phyloP scores from a whole-genome alignment of 2,329 filamentous ascomycete genomes.

The Cylindrodendrum hubeiense region DNA sequence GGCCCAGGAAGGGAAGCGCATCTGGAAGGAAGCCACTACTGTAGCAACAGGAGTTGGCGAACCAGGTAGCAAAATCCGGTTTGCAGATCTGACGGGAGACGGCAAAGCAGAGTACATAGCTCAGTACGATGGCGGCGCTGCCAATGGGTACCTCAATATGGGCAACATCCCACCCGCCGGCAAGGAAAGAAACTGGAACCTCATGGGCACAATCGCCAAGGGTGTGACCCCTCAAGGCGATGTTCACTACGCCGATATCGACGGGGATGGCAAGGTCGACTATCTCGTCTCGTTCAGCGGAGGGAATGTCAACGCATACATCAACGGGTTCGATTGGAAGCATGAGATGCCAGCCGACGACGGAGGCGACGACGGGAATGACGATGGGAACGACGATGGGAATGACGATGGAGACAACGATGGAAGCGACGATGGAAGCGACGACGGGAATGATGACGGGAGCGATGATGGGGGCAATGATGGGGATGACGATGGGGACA shows the following conservation, averaged over 20 bases:
- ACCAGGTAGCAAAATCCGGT: constrained; percentile 21
- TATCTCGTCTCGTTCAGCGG: constrained; percentile 27
- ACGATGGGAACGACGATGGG: no score
- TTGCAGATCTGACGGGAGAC: constrained; percentile 29
- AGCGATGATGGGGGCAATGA: not conserved
- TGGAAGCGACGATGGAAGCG: not conserved
- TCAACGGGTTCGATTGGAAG: constrained; percentile 23
- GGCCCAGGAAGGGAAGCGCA: constrained; percentile 3
- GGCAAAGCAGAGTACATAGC: constrained; percentile 29
- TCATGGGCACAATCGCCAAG: constrained; percentile 19
- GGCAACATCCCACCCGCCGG: constrained; percentile 18
- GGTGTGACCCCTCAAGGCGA: constrained; percentile 25
- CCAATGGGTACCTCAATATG: constrained; percentile 15
- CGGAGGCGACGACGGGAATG: no score
- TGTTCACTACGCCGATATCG: constrained; percentile 31
- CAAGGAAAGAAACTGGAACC: constrained; percentile 19
- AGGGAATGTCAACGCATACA: constrained; percentile 26
- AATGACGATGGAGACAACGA: no score
- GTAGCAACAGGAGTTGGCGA: constrained; percentile 20
- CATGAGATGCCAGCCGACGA: not conserved
- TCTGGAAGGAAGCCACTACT: constrained; percentile 28
- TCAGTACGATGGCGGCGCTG: constrained; percentile 26
- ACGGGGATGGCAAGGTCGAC: constrained; percentile 33
- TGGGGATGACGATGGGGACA: not conserved
- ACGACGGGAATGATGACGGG: no score